Conservation (phyloP, 305 asterid genomes). For the Plantago rigida region DNA sequence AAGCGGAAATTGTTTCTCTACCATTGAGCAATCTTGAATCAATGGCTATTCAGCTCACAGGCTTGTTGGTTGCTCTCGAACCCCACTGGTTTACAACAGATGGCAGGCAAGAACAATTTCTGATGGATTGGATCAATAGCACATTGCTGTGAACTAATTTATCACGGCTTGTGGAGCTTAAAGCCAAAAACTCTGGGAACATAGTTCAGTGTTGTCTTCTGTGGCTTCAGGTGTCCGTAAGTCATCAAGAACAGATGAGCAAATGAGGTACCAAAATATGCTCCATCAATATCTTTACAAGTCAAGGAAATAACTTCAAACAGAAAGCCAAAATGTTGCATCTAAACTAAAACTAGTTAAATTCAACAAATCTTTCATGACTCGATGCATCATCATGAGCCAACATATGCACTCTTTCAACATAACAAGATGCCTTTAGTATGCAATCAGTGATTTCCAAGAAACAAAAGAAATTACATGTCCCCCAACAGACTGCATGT, state of each 20-base stretch:
- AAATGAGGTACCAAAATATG: constrained; percentile 82
- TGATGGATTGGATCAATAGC: constrained; percentile 28
- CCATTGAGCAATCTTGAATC: no score
- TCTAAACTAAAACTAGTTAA: neutral
- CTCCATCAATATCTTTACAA: constrained; percentile 65
- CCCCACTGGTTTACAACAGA: neutral
- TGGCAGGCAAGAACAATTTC: constrained; percentile 15
- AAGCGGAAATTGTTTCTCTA: no score
- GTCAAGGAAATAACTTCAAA: constrained; percentile 39
- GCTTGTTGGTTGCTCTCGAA: no score
- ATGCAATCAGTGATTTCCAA: no score
- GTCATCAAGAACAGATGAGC: constrained; percentile 90
- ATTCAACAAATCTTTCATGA: neutral
- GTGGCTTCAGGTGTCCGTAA: constrained; percentile 86
- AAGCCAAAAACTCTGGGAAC: constrained; percentile 78
- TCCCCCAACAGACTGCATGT: no score
- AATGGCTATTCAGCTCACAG: no score
- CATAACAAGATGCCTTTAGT: no score
- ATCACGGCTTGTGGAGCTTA: constrained; percentile 77
- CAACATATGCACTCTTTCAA: no score
- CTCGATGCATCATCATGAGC: neutral
- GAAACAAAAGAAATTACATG: no score
- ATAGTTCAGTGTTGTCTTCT: constrained; percentile 65
- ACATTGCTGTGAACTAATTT: constrained; percentile 13
- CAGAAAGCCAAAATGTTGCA: neutral